phyloP scores from a whole-genome alignment of 1,284 basidiomycete genomes.

The Mycosarcoma maydis region DNA sequence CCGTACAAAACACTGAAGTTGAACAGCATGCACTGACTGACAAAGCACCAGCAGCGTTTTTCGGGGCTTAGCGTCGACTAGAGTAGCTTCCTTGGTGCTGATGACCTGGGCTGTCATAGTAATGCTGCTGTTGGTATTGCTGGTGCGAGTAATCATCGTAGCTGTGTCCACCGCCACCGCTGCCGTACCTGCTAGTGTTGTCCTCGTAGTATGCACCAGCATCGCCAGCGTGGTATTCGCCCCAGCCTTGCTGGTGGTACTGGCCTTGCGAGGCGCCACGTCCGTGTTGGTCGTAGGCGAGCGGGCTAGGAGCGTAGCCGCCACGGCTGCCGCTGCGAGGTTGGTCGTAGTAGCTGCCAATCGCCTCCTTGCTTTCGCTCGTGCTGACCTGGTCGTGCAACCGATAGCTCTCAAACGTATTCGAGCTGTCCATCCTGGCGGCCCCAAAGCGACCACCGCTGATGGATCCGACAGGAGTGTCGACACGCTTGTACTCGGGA shows the following conservation, averaged over 20 bases:
- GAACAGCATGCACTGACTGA: not conserved
- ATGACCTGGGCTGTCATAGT: slow-evolving; percentile 35
- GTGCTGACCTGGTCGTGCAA: slow-evolving; percentile 54
- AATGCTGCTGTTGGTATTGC: slow-evolving; percentile 17
- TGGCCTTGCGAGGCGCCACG: slow-evolving; percentile 15
- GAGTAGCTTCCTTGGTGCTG: slow-evolving; percentile 16
- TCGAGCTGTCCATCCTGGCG: slow-evolving; percentile 33
- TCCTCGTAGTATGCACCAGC: slow-evolving; percentile 59
- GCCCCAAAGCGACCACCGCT: slow-evolving; percentile 39
- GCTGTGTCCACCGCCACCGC: slow-evolving; percentile 12
- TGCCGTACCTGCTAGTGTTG: slow-evolving; percentile 43
- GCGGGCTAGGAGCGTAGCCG: slow-evolving; percentile 31
- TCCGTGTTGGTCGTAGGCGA: slow-evolving; percentile 37
- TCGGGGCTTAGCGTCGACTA: slow-evolving; percentile 11
- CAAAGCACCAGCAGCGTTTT: not conserved
- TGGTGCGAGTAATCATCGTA: slow-evolving; percentile 39
- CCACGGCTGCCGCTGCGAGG: slow-evolving; percentile 39
- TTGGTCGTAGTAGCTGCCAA: slow-evolving; percentile 56
- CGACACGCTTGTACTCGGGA: slow-evolving; percentile 60
- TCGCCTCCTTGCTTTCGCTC: slow-evolving; percentile 43
- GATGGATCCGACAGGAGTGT: slow-evolving; percentile 52
- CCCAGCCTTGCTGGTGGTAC: slow-evolving; percentile 59
- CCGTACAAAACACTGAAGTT: slow-evolving; percentile 2
- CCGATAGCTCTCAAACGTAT: slow-evolving; percentile 60
- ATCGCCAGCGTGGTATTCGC: slow-evolving; percentile 58